Percentiles rank a stretch among this genome's conserved stretches.
Conservation (phyloP, 1,139 yeast genomes). For the Magnusiomyces ingens region DNA sequence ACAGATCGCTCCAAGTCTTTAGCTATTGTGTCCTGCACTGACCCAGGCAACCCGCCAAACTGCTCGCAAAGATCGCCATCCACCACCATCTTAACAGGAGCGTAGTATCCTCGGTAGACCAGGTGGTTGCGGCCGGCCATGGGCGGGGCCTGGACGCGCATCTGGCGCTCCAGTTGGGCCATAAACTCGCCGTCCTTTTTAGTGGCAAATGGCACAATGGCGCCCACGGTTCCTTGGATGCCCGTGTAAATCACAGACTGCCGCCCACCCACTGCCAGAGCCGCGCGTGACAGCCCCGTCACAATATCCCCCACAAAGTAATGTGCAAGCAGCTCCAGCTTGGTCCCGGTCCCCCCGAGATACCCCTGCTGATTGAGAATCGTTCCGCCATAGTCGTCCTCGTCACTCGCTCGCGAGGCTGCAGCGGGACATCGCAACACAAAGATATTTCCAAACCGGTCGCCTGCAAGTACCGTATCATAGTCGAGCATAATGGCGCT, state of each 20-base stretch:
- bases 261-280: constrained; percentile 52
- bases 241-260: constrained; percentile 69
- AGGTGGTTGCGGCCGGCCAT: constrained; percentile 61
- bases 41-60: constrained; percentile 38
- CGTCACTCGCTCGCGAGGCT: constrained; percentile 43
- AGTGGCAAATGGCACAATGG: constrained; percentile 59
- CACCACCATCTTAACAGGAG: constrained; percentile 65
- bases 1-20: constrained; percentile 49
- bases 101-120: constrained; percentile 68
- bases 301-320: constrained; percentile 66
- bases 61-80: constrained; percentile 85
- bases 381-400: constrained; percentile 42
- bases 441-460: constrained; percentile 76
- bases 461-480: constrained; percentile 79
- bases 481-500: constrained; percentile 56
- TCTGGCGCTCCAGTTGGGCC: constrained; percentile 44
- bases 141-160: constrained; percentile 40
- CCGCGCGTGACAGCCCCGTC: constrained; percentile 50
- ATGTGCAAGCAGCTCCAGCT: constrained; percentile 52
- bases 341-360: constrained; percentile 48
- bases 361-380: constrained; percentile 31
- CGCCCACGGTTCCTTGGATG: constrained; percentile 73
- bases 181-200: constrained; percentile 58
- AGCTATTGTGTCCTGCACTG: constrained; percentile 45
- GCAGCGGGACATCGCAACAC: constrained; percentile 52